Conservation (phyloP, 345 rosid genomes). For the Gossypium bickii region DNA sequence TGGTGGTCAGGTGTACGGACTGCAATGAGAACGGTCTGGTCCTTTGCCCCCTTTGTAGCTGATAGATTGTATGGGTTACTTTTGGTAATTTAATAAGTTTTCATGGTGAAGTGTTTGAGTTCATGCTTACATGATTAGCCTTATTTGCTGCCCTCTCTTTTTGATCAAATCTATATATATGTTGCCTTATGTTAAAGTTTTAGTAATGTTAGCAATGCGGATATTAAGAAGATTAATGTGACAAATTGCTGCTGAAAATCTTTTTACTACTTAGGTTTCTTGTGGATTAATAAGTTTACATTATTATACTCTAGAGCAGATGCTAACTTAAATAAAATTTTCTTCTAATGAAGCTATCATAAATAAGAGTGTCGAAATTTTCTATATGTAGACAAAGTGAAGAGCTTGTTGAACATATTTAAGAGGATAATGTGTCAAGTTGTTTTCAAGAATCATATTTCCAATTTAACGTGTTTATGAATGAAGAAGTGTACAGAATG, state of each 20-base stretch:
- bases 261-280: not conserved
- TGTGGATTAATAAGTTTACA: not conserved
- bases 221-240: not conserved
- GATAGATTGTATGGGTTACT: not conserved
- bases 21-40: conserved; percentile 93
- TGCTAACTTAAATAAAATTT: not conserved
- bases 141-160: not conserved
- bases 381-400: not conserved
- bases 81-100: not conserved
- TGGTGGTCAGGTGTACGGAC: conserved; percentile 52
- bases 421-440: not conserved
- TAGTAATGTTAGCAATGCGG: not conserved
- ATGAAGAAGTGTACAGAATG: not conserved
- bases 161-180: not conserved
- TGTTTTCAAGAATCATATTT: not conserved
- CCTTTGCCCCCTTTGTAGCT: conserved; percentile 68
- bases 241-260: not conserved
- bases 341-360: too few relatives aligned
- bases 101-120: not conserved
- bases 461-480: not conserved
- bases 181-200: not conserved
- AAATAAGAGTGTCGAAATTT: too few relatives aligned
- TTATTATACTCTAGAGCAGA: not conserved
- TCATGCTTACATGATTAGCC: conserved; percentile 7
- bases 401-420: not conserved